phyloP scores from a whole-genome alignment of 2,329 filamentous ascomycete genomes.

The Stachybotrys chartarum region DNA sequence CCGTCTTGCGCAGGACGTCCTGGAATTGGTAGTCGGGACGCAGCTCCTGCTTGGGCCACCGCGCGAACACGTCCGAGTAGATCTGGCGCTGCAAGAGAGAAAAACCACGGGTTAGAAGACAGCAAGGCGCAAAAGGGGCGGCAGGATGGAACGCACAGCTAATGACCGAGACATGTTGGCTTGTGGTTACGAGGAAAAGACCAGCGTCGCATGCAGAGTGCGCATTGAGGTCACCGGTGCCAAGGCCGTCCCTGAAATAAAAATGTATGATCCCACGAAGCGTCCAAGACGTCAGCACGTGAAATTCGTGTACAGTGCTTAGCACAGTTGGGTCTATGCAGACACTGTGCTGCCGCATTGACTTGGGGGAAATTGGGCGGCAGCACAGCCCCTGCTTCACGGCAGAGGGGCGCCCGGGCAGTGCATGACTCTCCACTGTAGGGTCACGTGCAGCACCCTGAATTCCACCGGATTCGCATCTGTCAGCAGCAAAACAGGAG shows the following conservation, averaged over 20 bases:
- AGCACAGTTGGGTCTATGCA: neutral
- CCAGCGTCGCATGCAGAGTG: neutral
- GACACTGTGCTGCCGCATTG: neutral
- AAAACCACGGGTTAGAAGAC: neutral
- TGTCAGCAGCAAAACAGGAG: no score
- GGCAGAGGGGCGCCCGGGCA: no score
- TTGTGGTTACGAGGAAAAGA: neutral
- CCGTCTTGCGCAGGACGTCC: slow-evolving; percentile 38
- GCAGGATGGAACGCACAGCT: slow-evolving; percentile 15
- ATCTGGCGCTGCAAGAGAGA: slow-evolving; percentile 21
- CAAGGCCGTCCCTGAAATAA: neutral
- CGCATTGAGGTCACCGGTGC: neutral
- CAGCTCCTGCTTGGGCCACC: slow-evolving; percentile 58
- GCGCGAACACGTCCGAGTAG: slow-evolving; percentile 32
- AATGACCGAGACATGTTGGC: slow-evolving; percentile 4
- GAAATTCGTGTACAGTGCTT: neutral
- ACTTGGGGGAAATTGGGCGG: neutral
- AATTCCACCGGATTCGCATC: neutral
- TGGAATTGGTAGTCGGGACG: slow-evolving; percentile 58
- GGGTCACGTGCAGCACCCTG: neutral
- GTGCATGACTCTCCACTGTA: neutral
- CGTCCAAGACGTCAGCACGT: neutral
- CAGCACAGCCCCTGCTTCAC: neutral
- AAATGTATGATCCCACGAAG: neutral
- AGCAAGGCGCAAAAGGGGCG: neutral